Percentiles rank a stretch among this genome's conserved stretches.
These are phyloP conservation scores for Xylaria sp. DNA, from an alignment of 2,329 filamentous ascomycete species.

Conservation along the genomic window DNA sequence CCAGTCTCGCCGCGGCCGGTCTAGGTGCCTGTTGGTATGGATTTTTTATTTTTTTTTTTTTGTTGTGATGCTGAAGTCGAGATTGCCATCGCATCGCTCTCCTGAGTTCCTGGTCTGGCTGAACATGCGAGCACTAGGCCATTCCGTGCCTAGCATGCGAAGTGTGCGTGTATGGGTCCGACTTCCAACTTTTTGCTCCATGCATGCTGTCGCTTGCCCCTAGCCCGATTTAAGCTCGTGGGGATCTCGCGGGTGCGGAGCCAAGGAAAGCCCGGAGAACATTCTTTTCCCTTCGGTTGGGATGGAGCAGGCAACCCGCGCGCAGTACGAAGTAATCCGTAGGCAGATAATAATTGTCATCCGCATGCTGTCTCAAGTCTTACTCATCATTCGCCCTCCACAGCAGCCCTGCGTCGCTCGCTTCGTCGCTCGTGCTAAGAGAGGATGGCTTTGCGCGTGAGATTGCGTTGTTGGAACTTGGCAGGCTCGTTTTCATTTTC, in stretches of 20 bases:
- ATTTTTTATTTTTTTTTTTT: neutral
- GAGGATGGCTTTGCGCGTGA: neutral
- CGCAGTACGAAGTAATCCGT: neutral
- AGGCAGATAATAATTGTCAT: neutral
- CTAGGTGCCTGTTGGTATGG: constrained; percentile 9
- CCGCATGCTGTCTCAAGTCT: constrained; percentile 8
- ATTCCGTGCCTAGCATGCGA: too few species aligned
- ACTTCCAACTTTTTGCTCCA: neutral
- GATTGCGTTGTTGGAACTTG: neutral
- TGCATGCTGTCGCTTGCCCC: neutral
- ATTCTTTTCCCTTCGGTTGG: constrained; percentile 15
- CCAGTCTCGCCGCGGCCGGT: constrained; percentile 11
- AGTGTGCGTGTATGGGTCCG: too few species aligned
- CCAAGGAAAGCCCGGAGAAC: constrained; percentile 12
- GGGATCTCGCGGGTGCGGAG: neutral
- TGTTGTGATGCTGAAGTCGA: neutral
- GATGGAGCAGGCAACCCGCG: neutral
- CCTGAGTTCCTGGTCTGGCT: neutral
- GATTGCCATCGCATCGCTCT: neutral
- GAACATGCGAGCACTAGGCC: too few species aligned
- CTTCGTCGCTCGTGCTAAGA: constrained; percentile 16
- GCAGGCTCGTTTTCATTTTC: neutral
- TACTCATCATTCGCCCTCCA: constrained; percentile 17
- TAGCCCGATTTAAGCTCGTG: neutral
- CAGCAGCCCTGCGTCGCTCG: neutral